Evolutionary conservation across 768 basidiomycete genomes (phyloP).

Genomic region (Tylopilus sp.): DNA sequence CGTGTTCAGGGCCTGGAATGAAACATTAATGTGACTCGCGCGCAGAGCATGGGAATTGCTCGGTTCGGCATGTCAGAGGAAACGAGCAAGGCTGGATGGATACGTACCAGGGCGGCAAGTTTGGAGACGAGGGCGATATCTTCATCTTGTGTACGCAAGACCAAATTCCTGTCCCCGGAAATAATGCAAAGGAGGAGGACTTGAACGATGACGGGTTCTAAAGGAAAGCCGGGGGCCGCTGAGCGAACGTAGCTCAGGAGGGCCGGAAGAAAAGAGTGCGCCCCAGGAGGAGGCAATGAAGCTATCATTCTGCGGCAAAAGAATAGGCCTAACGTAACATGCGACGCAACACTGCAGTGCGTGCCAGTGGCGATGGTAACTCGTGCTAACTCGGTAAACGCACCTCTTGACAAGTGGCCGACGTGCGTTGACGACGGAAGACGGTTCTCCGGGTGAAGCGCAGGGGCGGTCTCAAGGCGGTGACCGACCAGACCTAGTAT

Average conservation of each 20-base stretch:
- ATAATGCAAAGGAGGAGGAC: conserved; percentile 64
- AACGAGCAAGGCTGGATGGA: not conserved
- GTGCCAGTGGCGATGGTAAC: conserved; percentile 25
- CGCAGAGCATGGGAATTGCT: conserved; percentile 5
- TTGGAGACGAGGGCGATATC: conserved; percentile 59
- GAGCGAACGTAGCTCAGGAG: conserved; percentile 46
- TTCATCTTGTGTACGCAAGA: conserved; percentile 63
- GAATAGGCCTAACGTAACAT: not conserved
- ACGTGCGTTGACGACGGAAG: not conserved
- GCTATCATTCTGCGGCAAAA: not conserved
- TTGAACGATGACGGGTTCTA: conserved; percentile 63
- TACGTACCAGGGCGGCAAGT: conserved; percentile 52
- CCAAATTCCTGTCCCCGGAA: conserved; percentile 58
- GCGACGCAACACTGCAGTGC: conserved; percentile 19
- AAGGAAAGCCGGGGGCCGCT: conserved; percentile 45
- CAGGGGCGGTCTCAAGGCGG: not conserved
- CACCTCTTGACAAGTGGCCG: not conserved
- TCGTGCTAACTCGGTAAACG: not conserved
- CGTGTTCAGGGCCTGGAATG: conserved; percentile 50
- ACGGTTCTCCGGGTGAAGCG: not conserved
- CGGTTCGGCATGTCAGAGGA: conserved; percentile 1
- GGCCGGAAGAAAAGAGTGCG: conserved; percentile 47
- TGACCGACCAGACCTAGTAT: not conserved
- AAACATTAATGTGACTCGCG: conserved; percentile 3
- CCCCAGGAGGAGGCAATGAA: conserved; percentile 37